These are phyloP conservation scores for Hyphodiscus hymeniophilus DNA, from an alignment of 495 filamentous ascomycete genomes.

Conservation along the genomic window DNA sequence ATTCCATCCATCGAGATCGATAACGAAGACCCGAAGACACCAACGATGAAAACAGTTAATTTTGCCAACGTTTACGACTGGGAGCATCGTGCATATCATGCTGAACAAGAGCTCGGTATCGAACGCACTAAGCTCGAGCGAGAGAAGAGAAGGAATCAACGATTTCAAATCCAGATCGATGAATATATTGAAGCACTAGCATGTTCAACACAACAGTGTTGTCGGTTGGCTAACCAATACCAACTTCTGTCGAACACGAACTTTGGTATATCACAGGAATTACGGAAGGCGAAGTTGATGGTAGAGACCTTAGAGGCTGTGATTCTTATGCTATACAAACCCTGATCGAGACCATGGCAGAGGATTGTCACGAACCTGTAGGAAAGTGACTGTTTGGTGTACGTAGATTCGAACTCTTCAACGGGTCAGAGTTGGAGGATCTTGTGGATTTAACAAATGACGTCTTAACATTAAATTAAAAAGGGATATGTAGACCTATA, in stretches of 20 bases:
- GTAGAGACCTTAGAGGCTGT: conserved; percentile 14
- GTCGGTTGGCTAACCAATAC: not conserved
- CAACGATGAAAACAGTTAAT: conserved; percentile 6
- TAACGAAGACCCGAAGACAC: conserved; percentile 8
- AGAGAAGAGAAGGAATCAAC: conserved; percentile 6
- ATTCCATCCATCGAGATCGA: not conserved
- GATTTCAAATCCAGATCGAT: conserved; percentile 5
- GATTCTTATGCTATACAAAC: conserved; percentile 7
- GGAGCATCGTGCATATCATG: conserved; percentile 2
- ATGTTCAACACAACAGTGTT: conserved; percentile 1
- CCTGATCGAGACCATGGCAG: not conserved
- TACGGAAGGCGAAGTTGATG: conserved; percentile 6
- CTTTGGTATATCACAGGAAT: conserved; percentile 4
- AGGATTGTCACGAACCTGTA: no score
- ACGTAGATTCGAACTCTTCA: not conserved
- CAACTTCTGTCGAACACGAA: conserved; percentile 10
- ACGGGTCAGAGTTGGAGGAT: not conserved
- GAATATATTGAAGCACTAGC: conserved; percentile 11
- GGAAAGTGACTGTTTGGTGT: not conserved
- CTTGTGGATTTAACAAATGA: not conserved
- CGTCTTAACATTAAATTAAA: not conserved
- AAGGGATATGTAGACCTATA: not conserved
- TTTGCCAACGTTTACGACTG: conserved; percentile 7
- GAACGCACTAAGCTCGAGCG: conserved; percentile 3
- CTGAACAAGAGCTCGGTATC: conserved; percentile 9